These are phyloP conservation scores for Fusarium denticulatum DNA, from an alignment of 2,329 filamentous ascomycete species.

Conservation along the genomic window DNA sequence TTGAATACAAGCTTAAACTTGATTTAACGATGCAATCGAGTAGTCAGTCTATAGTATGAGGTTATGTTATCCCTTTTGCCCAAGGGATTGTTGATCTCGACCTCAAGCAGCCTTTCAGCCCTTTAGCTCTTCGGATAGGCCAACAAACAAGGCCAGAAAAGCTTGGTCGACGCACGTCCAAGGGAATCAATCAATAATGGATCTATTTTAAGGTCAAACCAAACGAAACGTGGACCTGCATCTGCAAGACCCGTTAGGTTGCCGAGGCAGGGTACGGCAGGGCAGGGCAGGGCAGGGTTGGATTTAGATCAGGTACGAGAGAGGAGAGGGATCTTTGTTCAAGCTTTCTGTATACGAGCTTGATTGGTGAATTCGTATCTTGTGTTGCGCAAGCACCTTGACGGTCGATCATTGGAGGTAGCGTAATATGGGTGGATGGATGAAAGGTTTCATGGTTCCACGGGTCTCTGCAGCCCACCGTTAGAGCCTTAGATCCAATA, in stretches of 20 bases:
- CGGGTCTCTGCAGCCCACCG: not conserved
- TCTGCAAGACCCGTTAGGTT: slow-evolving; percentile 2
- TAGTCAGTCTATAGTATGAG: not conserved
- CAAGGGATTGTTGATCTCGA: not conserved
- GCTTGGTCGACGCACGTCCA: not conserved
- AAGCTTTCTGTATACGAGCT: slow-evolving; percentile 1
- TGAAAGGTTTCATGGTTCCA: not conserved
- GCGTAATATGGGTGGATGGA: not conserved
- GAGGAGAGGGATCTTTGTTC: slow-evolving; percentile 10
- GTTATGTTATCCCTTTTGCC: not conserved
- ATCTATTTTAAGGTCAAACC: slow-evolving; percentile 32
- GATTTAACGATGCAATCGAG: not conserved
- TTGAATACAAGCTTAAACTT: not conserved
- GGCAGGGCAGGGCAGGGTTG: not conserved
- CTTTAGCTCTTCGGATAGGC: not conserved
- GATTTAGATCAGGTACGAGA: slow-evolving; percentile 25
- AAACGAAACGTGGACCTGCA: not conserved
- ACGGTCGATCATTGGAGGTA: slow-evolving; percentile 7
- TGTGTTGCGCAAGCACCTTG: slow-evolving; percentile 13
- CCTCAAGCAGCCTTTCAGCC: not conserved
- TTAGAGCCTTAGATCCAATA: not conserved
- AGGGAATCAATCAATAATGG: slow-evolving; percentile 18
- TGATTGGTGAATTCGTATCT: slow-evolving; percentile 21
- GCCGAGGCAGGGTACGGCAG: not conserved
- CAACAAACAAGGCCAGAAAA: not conserved